phyloP scores from a whole-genome alignment of 202 grass and related monocot genomes.

The Setaria viridis region DNA sequence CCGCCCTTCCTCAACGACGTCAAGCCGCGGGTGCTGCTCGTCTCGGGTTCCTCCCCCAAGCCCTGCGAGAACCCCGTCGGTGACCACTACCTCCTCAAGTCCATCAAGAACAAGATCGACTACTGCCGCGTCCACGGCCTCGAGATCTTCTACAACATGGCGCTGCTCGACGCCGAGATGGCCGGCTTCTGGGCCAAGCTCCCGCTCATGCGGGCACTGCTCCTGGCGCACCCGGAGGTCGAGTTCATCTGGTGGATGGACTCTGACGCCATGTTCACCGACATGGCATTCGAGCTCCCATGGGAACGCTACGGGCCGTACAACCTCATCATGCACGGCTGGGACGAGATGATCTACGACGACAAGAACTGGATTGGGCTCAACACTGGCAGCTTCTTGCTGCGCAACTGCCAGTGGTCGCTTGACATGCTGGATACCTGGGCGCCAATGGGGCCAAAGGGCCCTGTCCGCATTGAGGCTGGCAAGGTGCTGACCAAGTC shows the following conservation, averaged over 20 bases:
- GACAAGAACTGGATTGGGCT: slow-evolving; percentile 98
- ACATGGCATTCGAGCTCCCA: slow-evolving; percentile 97
- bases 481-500: slow-evolving; percentile 81
- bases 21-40: slow-evolving; percentile 92
- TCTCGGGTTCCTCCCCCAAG: slow-evolving; percentile 93
- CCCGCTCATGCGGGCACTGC: slow-evolving; percentile 85
- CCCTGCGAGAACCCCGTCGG: slow-evolving; percentile 98
- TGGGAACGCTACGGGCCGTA: slow-evolving; percentile 85
- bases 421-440: slow-evolving; percentile 94
- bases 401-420: slow-evolving; percentile 98
- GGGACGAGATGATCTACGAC: slow-evolving; percentile 99
- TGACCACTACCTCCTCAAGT: slow-evolving; percentile 96
- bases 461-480: slow-evolving; percentile 75
- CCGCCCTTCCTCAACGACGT: slow-evolving; percentile 73
- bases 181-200: slow-evolving; percentile 98
- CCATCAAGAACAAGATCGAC: slow-evolving; percentile 99
- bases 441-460: slow-evolving; percentile 99
- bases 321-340: slow-evolving; percentile 91
- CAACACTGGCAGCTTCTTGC: slow-evolving; percentile 95
- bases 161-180: slow-evolving; percentile 90
- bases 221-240: slow-evolving; percentile 87
- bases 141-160: slow-evolving; percentile 99
- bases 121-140: slow-evolving; percentile 98
- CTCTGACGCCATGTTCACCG: slow-evolving; percentile 96
- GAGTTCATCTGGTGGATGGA: slow-evolving; percentile 99